These are phyloP conservation scores for Solanum gandarillasii DNA, from an alignment of 257 asterid species.

Conservation along the genomic window DNA sequence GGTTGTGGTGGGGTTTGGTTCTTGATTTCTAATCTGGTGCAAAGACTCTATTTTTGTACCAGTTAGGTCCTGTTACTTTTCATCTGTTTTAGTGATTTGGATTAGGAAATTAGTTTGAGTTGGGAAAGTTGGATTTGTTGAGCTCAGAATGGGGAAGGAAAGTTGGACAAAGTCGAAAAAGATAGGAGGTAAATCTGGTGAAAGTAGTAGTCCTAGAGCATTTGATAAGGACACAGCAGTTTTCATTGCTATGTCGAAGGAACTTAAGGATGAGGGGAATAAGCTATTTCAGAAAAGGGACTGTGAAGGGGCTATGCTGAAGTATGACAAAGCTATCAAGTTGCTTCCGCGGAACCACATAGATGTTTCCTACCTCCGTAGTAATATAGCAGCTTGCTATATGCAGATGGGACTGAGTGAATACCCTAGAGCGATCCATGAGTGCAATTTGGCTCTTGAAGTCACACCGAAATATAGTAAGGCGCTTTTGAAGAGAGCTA, in stretches of 20 bases:
- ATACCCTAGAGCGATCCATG: conserved; percentile 72
- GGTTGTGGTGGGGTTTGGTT: background rate
- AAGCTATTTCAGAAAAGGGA: conserved; percentile 60
- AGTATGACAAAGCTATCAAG: conserved; percentile 62
- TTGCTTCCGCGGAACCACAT: conserved; percentile 75
- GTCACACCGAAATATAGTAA: conserved; percentile 76
- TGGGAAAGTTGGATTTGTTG: conserved; percentile 16
- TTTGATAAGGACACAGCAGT: conserved; percentile 53
- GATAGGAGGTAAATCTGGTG: conserved; percentile 32
- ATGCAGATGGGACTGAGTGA: conserved; percentile 78
- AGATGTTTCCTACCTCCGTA: conserved; percentile 63
- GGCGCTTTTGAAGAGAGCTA: conserved; percentile 78
- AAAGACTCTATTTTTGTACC: background rate
- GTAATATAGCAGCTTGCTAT: conserved; percentile 77
- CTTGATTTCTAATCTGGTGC: background rate
- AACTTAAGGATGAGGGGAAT: conserved; percentile 72
- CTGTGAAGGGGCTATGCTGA: conserved; percentile 63
- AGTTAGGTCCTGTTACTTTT: background rate
- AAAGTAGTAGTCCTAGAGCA: conserved; percentile 24
- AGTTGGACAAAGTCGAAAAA: conserved; percentile 31
- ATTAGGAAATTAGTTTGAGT: conserved; percentile 7
- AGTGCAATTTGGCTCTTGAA: conserved; percentile 84
- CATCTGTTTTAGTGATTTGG: background rate
- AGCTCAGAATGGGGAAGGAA: conserved; percentile 53
- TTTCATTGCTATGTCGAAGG: conserved; percentile 55